Conservation (phyloP, 129 eudicot genomes). For the Centaurea solstitialis region DNA sequence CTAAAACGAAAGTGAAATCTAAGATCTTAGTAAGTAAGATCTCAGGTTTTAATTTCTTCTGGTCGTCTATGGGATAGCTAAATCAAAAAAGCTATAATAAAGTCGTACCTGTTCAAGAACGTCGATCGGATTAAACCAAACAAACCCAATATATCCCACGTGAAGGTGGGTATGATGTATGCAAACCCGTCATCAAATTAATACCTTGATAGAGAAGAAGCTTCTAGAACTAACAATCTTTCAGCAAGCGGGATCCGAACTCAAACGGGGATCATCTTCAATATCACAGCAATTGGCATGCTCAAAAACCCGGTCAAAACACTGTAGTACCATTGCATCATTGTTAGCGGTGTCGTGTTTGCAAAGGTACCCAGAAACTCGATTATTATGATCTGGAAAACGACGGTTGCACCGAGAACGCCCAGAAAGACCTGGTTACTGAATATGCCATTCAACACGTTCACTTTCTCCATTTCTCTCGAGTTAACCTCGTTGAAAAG, state of each 20-base stretch:
- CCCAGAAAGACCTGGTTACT: slow-evolving; percentile 73
- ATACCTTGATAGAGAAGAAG: slow-evolving; percentile 16
- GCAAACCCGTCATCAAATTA: background rate
- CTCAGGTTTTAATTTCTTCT: slow-evolving; percentile 15
- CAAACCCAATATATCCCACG: background rate
- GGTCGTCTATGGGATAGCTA: background rate
- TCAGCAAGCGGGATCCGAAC: slow-evolving; percentile 18
- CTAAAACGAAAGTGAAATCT: background rate
- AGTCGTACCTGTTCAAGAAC: background rate
- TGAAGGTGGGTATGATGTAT: background rate
- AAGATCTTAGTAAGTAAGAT: slow-evolving; percentile 1
- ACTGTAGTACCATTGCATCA: slow-evolving; percentile 69
- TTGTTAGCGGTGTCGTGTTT: slow-evolving; percentile 73
- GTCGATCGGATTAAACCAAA: background rate
- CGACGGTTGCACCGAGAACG: slow-evolving; percentile 60
- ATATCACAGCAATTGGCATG: slow-evolving; percentile 84
- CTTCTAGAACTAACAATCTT: slow-evolving; percentile 19
- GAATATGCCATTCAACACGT: slow-evolving; percentile 70
- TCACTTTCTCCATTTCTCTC: slow-evolving; percentile 81
- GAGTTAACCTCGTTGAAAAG: slow-evolving; percentile 90
- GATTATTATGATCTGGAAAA: slow-evolving; percentile 77
- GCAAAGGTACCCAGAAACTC: slow-evolving; percentile 92
- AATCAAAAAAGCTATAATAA: slow-evolving; percentile 9
- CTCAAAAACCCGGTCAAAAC: slow-evolving; percentile 74
- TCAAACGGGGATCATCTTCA: slow-evolving; percentile 59